These are phyloP conservation scores for Arachis stenosperma DNA, from an alignment of 306 rosid genomes.

Conservation along the genomic window DNA sequence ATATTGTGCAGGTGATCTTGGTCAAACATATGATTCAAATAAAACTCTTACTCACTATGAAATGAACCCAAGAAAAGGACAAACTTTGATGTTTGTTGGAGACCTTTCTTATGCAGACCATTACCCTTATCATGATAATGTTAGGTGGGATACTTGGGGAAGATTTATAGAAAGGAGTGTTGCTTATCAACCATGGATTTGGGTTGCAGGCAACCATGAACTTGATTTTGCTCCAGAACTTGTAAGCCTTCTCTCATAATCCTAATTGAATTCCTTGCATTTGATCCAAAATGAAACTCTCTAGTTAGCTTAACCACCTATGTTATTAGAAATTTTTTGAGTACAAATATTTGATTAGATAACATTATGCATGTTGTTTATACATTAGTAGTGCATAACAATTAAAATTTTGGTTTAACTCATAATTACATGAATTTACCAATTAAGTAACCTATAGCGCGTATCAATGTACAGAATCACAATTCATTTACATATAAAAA, in stretches of 20 bases:
- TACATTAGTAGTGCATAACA: neutral
- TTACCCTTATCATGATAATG: slow-evolving; percentile 70
- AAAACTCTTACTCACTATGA: slow-evolving; percentile 76
- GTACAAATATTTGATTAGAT: too few species aligned
- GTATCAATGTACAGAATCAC: too few species aligned
- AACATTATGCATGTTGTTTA: too few species aligned
- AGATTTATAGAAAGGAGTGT: slow-evolving; percentile 76
- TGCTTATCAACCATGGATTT: slow-evolving; percentile 98
- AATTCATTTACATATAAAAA: too few species aligned
- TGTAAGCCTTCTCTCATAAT: slow-evolving; percentile 49
- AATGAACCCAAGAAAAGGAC: slow-evolving; percentile 59
- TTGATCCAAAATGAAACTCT: slow-evolving; percentile 3
- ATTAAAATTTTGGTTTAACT: neutral
- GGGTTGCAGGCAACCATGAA: slow-evolving; percentile 95
- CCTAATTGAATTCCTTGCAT: neutral
- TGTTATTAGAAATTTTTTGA: too few species aligned
- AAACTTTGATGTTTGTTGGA: slow-evolving; percentile 72
- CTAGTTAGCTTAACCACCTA: neutral
- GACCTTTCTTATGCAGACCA: slow-evolving; percentile 85
- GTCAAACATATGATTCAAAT: slow-evolving; percentile 86
- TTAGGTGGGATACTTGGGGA: slow-evolving; percentile 91
- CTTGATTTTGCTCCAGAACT: slow-evolving; percentile 75
- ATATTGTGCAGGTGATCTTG: slow-evolving; percentile 72
- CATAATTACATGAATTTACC: neutral
- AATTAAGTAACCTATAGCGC: too few species aligned